Base-by-base conservation (phyloP, 176 grass and related monocot species). In the Pontederia crassipes region DNA sequence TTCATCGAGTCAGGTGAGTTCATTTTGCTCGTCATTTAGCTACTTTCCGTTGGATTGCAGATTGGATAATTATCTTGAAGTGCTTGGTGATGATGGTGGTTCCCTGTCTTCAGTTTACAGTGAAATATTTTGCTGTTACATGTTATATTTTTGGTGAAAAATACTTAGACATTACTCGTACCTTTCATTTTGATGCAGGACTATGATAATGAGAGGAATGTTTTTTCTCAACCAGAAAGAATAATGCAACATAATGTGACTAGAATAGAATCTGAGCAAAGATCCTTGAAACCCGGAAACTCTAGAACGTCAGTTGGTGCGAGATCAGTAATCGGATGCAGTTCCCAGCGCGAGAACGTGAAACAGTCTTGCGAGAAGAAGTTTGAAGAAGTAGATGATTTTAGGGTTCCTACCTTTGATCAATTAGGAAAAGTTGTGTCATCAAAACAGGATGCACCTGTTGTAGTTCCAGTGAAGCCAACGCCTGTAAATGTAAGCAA, bases 361-460 rank as follows among this genome's bases (percentile, higher is more conserved):
- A 83, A 71, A 45, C 74, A 13, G 67, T 74, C 60, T 58, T 58
- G 50, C 6, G 56, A 61, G 40, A 83, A 79, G 53, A 76, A 70
- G 62, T 71, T 78, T 60, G 57, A 70, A 10, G 61, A 88, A 1
- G 77, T 78, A 45, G 86, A 95, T 64, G 86, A 95, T 81, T 89
- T 83, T 65, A 78, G 8, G 6, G 90, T 86, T 69, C 86, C 82
- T 54, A 81, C 82, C 0, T 59, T 80, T 75, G 49, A 49, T 72
- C 68, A 58, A 18, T 52, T 52, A 45, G 68, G 64, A 74, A 17
- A 8, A 28, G n/a, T 29, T 69, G 35, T 50, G 46, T 28, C 3
- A 10, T 67, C 28, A 1, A n/a, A 55, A 67, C 52, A 54, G 10
- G 66, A 69, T 69, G 16, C 66, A 47, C 32, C 53, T 47, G 12